Evolutionary conservation across 2,329 filamentous ascomycete species (phyloP).

Genomic region (Albophoma yamanashiensis): DNA sequence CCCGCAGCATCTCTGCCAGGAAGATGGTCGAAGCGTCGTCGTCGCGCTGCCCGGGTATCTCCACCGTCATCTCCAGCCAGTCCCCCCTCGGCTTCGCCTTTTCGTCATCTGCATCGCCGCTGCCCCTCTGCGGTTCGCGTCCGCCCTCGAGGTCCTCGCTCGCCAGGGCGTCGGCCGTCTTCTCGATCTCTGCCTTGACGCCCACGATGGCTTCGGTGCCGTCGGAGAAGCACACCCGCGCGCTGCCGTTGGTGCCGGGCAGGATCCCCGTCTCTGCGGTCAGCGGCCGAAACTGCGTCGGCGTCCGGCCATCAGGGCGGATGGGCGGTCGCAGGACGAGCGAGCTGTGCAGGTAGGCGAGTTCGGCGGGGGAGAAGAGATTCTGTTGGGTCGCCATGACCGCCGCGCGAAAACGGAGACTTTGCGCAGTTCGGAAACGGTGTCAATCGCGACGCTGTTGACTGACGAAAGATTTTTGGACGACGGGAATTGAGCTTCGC

Average conservation of each 20-base stretch:
- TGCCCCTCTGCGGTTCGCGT: slow-evolving; percentile 17
- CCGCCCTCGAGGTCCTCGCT: slow-evolving; percentile 13
- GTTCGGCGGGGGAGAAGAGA: slow-evolving; percentile 86
- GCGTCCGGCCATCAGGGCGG: slow-evolving; percentile 73
- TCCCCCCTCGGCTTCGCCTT: slow-evolving; percentile 39
- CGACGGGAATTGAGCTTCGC: slow-evolving; percentile 13
- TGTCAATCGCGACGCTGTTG: background rate
- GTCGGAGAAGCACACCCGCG: slow-evolving; percentile 87
- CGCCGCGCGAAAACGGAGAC: background rate
- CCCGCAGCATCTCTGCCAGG: slow-evolving; percentile 75
- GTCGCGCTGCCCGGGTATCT: slow-evolving; percentile 83
- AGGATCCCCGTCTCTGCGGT: slow-evolving; percentile 85
- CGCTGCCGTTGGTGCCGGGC: slow-evolving; percentile 82
- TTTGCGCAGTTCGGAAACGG: background rate
- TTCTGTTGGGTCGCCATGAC: slow-evolving; percentile 57
- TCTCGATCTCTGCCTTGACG: slow-evolving; percentile 89
- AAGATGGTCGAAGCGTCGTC: slow-evolving; percentile 87
- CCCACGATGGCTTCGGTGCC: slow-evolving; percentile 94
- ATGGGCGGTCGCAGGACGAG: slow-evolving; percentile 74
- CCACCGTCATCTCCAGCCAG: slow-evolving; percentile 86
- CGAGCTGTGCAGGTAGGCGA: slow-evolving; percentile 86
- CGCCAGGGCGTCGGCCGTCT: slow-evolving; percentile 33
- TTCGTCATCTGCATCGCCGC: slow-evolving; percentile 29
- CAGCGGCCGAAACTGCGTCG: slow-evolving; percentile 83
- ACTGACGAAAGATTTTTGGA: slow-evolving; percentile 12